Evolutionary conservation across 805 yeast species (phyloP).

Genomic region (Candida succiphila): DNA sequence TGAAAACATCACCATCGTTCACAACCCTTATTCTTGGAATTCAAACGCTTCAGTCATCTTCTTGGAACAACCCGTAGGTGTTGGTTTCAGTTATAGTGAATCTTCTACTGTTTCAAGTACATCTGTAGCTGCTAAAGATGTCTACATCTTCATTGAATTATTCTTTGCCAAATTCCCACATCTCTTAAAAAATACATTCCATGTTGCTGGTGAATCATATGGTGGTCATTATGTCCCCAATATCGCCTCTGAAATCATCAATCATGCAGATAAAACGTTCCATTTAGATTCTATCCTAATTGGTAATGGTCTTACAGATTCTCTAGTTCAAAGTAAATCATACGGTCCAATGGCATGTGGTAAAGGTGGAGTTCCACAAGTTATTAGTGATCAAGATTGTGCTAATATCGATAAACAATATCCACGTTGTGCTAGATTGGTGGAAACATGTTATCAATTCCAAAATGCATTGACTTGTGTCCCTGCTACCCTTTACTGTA

Average conservation of each 20-base stretch:
- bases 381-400: conserved; percentile 74
- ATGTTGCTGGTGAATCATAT: conserved; percentile 88
- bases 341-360: conserved; percentile 96
- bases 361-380: conserved; percentile 71
- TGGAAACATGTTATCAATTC: conserved; percentile 68
- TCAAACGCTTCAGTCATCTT: conserved; percentile 76
- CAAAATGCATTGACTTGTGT: conserved; percentile 78
- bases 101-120: conserved; percentile 52
- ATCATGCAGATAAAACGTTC: conserved; percentile 45
- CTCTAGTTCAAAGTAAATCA: conserved; percentile 65
- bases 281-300: conserved; percentile 70
- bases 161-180: conserved; percentile 67
- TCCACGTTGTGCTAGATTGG: conserved; percentile 70
- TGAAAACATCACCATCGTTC: conserved; percentile 48
- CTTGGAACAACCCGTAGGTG: conserved; percentile 84
- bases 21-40: conserved; percentile 80
- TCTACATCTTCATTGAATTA: conserved; percentile 67
- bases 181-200: conserved; percentile 50
- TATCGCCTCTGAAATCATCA: conserved; percentile 71
- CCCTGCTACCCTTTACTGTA: conserved; percentile 88
- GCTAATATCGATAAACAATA: conserved; percentile 53
- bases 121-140: conserved; percentile 76
- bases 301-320: conserved; percentile 89
- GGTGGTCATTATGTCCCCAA: conserved; percentile 94
- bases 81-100: conserved; percentile 54